phyloP scores from a whole-genome alignment of 2,329 filamentous ascomycete genomes.

The Botrytis paeoniae region DNA sequence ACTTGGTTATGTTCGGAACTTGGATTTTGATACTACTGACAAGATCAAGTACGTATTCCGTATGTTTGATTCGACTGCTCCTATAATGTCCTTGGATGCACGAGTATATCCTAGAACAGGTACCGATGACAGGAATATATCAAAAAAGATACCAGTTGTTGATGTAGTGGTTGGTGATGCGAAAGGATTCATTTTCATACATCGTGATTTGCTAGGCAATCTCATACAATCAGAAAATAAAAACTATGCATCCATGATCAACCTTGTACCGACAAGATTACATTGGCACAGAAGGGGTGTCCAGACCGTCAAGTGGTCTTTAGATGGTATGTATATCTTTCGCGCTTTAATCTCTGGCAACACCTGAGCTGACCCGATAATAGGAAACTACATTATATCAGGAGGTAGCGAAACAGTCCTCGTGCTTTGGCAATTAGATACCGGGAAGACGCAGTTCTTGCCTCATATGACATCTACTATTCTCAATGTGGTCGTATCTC shows the following conservation, averaged over 20 bases:
- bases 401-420: constrained; percentile 87
- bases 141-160: constrained; percentile 45
- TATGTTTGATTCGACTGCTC: constrained; percentile 58
- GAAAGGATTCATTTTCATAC: constrained; percentile 76
- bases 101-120: constrained; percentile 41
- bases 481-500: constrained; percentile 79
- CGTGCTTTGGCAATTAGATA: constrained; percentile 91
- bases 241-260: constrained; percentile 29
- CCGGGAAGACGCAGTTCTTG: constrained; percentile 74
- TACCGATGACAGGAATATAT: constrained; percentile 33
- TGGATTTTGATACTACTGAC: constrained; percentile 39
- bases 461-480: constrained; percentile 88
- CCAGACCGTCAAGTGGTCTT: constrained; percentile 84
- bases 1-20: constrained; percentile 51
- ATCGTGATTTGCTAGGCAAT: constrained; percentile 67
- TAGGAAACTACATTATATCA: constrained; percentile 90
- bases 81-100: constrained; percentile 66
- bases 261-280: constrained; percentile 57
- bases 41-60: constrained; percentile 55
- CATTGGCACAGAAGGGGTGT: constrained; percentile 93
- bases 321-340: constrained; percentile 63
- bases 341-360: not conserved
- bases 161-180: constrained; percentile 76
- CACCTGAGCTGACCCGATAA: constrained; percentile 34
- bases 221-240: constrained; percentile 43